A percentile compares a stretch with the other conserved stretches of the same genome.
Evolutionary conservation across 176 grass and related monocot genomes (phyloP).

Genomic region (Phragmites australis): DNA sequence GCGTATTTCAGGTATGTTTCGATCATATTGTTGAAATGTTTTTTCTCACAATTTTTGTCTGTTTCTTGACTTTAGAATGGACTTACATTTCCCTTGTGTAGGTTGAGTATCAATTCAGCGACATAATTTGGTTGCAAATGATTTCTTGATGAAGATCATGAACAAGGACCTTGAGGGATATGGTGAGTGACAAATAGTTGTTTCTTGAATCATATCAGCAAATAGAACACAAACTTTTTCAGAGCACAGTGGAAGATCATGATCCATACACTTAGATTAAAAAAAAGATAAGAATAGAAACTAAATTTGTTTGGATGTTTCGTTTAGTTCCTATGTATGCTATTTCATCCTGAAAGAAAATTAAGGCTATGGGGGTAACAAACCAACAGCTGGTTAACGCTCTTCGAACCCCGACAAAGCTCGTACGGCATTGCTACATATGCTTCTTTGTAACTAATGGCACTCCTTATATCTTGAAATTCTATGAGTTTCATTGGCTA

Average conservation of each 20-base stretch:
- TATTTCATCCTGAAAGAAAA: slow-evolving; percentile 70
- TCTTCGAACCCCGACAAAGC: slow-evolving; percentile 57
- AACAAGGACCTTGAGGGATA: slow-evolving; percentile 63
- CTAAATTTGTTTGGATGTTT: not conserved
- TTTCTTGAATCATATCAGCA: not conserved
- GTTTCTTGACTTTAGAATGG: not conserved
- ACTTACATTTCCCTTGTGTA: not conserved
- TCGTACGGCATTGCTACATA: slow-evolving; percentile 19
- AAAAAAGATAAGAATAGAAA: not conserved
- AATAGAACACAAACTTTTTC: no score
- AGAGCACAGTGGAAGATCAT: no score
- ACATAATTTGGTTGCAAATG: slow-evolving; percentile 60
- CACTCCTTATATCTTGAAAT: not conserved
- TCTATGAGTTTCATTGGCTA: not conserved
- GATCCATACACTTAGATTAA: not conserved
- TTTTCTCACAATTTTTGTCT: not conserved
- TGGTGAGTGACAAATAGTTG: slow-evolving; percentile 26
- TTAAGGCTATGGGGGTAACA: slow-evolving; percentile 53
- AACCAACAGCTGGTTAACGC: slow-evolving; percentile 50
- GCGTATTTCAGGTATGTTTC: not conserved
- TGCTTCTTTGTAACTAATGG: not conserved
- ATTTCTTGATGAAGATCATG: slow-evolving; percentile 73
- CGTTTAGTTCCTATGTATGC: slow-evolving; percentile 59
- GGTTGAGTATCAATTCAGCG: slow-evolving; percentile 77
- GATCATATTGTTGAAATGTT: not conserved